Conservation (phyloP, 495 filamentous ascomycete genomes). For the Talaromyces adpressus region DNA sequence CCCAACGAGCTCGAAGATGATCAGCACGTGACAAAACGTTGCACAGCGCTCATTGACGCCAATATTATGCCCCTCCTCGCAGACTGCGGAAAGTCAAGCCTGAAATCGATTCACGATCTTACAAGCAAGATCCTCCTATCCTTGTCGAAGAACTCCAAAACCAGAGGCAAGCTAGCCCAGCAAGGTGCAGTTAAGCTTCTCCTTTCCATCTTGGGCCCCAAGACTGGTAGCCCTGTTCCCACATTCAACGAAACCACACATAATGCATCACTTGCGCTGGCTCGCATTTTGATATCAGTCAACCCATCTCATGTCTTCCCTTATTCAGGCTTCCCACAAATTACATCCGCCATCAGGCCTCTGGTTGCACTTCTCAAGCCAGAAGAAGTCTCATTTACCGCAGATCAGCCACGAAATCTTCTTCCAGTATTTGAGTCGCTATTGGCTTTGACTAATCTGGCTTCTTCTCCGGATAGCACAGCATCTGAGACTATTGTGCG, state of each 20-base stretch:
- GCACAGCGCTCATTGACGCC: constrained; percentile 66
- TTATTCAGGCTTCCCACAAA: constrained; percentile 61
- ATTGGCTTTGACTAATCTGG: constrained; percentile 88
- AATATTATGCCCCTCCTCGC: constrained; percentile 69
- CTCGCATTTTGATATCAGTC: constrained; percentile 84
- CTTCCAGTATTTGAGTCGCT: constrained; percentile 84
- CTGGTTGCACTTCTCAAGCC: constrained; percentile 62
- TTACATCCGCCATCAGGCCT: constrained; percentile 71
- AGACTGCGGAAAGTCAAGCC: constrained; percentile 53
- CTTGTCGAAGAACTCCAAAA: constrained; percentile 60
- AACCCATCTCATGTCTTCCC: constrained; percentile 84
- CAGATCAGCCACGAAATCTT: constrained; percentile 66
- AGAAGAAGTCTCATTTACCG: constrained; percentile 30
- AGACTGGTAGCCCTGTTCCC: constrained; percentile 37
- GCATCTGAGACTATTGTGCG: constrained; percentile 66
- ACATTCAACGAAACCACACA: constrained; percentile 41
- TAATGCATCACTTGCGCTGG: constrained; percentile 74
- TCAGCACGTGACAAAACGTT: constrained; percentile 66
- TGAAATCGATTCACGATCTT: constrained; percentile 63
- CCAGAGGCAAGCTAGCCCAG: constrained; percentile 75
- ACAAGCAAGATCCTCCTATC: constrained; percentile 66
- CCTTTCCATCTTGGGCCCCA: constrained; percentile 55
- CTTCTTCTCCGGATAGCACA: constrained; percentile 63
- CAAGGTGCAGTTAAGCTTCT: constrained; percentile 86
- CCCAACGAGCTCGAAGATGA: constrained; percentile 67